Base-by-base conservation (phyloP, 352 stramenopile genomes). In the Phytophthora tentaculata region DNA sequence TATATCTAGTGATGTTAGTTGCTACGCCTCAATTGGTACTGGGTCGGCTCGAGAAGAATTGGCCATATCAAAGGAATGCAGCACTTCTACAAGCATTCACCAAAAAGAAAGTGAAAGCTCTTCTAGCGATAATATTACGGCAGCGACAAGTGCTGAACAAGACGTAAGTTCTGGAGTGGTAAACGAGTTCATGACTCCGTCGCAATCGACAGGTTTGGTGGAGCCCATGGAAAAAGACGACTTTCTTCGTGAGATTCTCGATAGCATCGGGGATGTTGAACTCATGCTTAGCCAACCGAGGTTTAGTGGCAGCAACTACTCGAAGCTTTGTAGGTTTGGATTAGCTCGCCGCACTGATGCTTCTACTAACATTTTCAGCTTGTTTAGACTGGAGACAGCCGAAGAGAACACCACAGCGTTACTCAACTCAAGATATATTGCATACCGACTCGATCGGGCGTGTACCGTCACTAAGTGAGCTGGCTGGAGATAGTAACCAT, bases 181-280 rank as follows among this genome's bases (percentile, higher is more conserved):
- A 58, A 23, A 17, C 14, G 8, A 61, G 19, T 43, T 28, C 16
- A 37, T n/a, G 13, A 51, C 19, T 51, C 9, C 24, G n/a, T 13
- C 1, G n/a, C 52, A 47, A 43, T 35, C 53, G 2, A 19, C 13
- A 12, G 39, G 41, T 8, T 61, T 74, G 12, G 29, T 26, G 1
- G 49, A 74, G 10, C 66, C 67, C 5, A 62, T 72, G 61, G 62
- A 72, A 14, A 80, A 73, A 23, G 60, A 77, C 20, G 70, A 80
- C 0, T 91, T 91, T 64, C 61, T 91, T 20, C 73, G 76, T 14
- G 74, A 91, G 1, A 91, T 91, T 43, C 37, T 91, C 9, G 76
- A 61, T 39, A 89, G 76, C 56, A 90, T 91, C 9, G 73, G 76
- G 7, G 81, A 90, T 22, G 74, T 87, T 20, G 83, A 91, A 48